These are phyloP conservation scores for Cercis canadensis DNA, from an alignment of 306 rosid genomes.

Conservation along the genomic window DNA sequence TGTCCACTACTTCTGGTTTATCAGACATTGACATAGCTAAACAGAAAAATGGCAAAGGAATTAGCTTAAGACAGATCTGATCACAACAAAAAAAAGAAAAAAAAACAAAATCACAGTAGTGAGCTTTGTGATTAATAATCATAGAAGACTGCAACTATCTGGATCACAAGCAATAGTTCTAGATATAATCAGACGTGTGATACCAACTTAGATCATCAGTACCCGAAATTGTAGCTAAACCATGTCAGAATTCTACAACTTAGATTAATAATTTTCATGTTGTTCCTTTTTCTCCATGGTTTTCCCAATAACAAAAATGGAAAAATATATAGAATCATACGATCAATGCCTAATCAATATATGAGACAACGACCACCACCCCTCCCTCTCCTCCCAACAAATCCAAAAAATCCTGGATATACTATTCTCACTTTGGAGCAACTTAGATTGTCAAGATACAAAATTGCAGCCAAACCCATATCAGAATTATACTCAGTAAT, in stretches of 20 bases:
- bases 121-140: not conserved
- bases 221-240: too few species aligned
- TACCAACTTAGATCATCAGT: constrained; percentile 15
- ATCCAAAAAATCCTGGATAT: too few species aligned
- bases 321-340: constrained; percentile 13
- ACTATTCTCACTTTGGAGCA: too few species aligned
- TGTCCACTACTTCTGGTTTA: constrained; percentile 61
- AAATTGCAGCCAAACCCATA: too few species aligned
- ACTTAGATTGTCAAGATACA: too few species aligned
- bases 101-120: not conserved
- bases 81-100: constrained; percentile 5
- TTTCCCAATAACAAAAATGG: constrained; percentile 14
- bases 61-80: constrained; percentile 36
- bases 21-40: constrained; percentile 72
- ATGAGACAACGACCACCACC: too few species aligned
- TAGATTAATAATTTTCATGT: not conserved
- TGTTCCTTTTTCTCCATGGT: not conserved
- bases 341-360: not conserved
- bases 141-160: constrained; percentile 9
- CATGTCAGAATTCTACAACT: not conserved
- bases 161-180: not conserved
- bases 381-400: too few species aligned
- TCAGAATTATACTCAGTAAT: too few species aligned
- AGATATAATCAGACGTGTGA: constrained; percentile 4
- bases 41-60: not conserved